Evolutionary conservation across 306 rosid genomes (phyloP).

Genomic region (Begonia peltatifolia): DNA sequence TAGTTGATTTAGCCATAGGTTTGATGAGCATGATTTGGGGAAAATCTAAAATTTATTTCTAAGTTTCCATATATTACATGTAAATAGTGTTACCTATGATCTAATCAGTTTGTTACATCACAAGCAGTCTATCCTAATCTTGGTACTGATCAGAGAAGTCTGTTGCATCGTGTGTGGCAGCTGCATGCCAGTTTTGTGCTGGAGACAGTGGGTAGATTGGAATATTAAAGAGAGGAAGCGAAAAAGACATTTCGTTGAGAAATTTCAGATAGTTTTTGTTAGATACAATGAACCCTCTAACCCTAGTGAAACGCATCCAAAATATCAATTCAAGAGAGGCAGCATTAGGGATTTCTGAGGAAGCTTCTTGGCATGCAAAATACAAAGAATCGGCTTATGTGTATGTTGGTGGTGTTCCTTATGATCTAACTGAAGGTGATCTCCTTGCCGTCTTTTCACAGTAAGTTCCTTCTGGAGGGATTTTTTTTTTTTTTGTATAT

Average conservation of each 20-base stretch:
- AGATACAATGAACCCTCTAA: constrained; percentile 61
- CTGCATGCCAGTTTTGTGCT: too few relatives aligned
- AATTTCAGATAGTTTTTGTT: neutral
- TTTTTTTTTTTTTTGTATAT: neutral
- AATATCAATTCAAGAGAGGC: constrained; percentile 71
- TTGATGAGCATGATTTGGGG: too few relatives aligned
- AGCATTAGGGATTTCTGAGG: constrained; percentile 52
- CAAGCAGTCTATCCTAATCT: too few relatives aligned
- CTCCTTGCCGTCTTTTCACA: constrained; percentile 85
- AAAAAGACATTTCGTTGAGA: neutral
- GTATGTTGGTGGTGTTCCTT: constrained; percentile 75
- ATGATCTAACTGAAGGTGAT: constrained; percentile 90
- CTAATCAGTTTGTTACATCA: too few relatives aligned
- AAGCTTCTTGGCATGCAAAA: constrained; percentile 83
- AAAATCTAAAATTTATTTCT: too few relatives aligned
- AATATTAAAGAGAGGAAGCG: too few relatives aligned
- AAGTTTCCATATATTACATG: too few relatives aligned
- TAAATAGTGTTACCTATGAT: too few relatives aligned
- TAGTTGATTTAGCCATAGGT: too few relatives aligned
- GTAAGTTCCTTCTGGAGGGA: constrained; percentile 17
- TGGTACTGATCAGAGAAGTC: too few relatives aligned
- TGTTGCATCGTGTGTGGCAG: too few relatives aligned
- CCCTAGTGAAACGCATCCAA: constrained; percentile 79
- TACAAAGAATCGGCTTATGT: constrained; percentile 85
- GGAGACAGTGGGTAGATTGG: too few relatives aligned